phyloP scores from a whole-genome alignment of 176 grass and related monocot species.

The Raddia guianensis region DNA sequence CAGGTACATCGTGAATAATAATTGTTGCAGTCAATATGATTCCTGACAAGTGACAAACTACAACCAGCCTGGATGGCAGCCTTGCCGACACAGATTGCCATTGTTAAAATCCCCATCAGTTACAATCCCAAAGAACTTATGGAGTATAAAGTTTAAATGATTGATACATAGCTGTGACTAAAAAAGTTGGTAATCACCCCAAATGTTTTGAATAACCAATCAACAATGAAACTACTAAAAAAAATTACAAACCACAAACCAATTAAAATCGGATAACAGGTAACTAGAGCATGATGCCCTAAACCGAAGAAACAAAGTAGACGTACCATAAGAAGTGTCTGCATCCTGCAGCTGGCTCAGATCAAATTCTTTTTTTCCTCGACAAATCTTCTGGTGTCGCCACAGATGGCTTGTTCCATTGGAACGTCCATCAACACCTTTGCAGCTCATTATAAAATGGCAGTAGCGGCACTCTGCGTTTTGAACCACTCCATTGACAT shows the following conservation, averaged over 20 bases:
- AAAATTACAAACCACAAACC: background rate
- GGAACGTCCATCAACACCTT: constrained; percentile 50
- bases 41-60: background rate
- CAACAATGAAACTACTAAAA: background rate
- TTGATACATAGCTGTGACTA: background rate
- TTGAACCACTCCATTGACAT: constrained; percentile 44
- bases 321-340: constrained; percentile 37
- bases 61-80: background rate
- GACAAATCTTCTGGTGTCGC: constrained; percentile 60
- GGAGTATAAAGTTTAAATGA: background rate
- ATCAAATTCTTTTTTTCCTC: constrained; percentile 38
- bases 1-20: background rate
- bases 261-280: background rate
- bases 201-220: background rate
- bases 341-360: constrained; percentile 19
- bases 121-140: background rate
- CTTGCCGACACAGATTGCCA: constrained; percentile 11
- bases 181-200: background rate
- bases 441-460: constrained; percentile 54
- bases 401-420: constrained; percentile 63
- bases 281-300: background rate
- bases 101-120: background rate
- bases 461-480: constrained; percentile 53
- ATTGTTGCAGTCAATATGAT: constrained; percentile 15
- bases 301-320: background rate